Evolutionary conservation across 2,329 filamentous ascomycete species (phyloP).

Genomic region (Pseudogymnoascus sp.): DNA sequence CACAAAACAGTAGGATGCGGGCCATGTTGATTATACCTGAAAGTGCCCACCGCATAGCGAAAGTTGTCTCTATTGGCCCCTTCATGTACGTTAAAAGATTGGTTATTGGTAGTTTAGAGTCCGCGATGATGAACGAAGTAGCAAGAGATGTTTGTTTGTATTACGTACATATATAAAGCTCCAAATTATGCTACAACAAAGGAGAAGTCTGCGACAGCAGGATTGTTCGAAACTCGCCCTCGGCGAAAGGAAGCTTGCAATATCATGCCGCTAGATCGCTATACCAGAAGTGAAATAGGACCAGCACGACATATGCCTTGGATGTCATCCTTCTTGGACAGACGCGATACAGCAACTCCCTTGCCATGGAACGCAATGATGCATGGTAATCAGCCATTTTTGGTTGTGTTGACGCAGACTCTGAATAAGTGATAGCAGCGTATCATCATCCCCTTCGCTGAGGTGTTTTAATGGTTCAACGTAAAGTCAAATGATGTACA

Average conservation of each 20-base stretch:
- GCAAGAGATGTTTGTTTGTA: neutral
- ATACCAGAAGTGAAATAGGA: neutral
- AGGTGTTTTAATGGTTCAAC: neutral
- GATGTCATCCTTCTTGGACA: neutral
- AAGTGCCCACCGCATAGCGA: too few relatives aligned
- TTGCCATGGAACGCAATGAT: neutral
- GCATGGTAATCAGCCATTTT: neutral
- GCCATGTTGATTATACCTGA: too few relatives aligned
- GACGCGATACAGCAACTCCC: neutral
- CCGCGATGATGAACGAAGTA: neutral
- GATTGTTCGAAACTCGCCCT: neutral
- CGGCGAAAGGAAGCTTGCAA: neutral
- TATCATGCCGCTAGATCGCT: neutral
- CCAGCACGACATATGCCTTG: neutral
- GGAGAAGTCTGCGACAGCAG: neutral
- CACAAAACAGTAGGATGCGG: too few relatives aligned
- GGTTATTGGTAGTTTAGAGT: neutral
- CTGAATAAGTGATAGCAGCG: neutral
- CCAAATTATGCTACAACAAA: neutral
- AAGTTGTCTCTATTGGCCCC: too few relatives aligned
- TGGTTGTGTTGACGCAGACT: too few relatives aligned
- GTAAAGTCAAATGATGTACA: too few relatives aligned
- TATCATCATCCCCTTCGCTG: neutral
- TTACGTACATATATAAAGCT: neutral
- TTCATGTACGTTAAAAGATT: neutral